Conservation (phyloP, 2,329 filamentous ascomycete species). For the Exophiala sp. region DNA sequence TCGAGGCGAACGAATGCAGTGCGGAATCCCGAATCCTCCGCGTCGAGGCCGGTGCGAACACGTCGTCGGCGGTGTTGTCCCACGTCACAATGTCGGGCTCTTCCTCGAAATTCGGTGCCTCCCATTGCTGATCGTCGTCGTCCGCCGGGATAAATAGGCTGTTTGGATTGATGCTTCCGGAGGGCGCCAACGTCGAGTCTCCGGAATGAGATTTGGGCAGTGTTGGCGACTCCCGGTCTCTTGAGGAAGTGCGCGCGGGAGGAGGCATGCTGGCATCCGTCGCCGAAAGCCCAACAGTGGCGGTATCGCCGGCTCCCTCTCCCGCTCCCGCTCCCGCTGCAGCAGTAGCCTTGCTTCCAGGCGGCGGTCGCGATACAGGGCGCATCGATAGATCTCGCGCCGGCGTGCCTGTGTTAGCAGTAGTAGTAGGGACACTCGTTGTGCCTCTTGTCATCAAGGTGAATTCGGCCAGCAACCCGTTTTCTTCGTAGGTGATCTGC, state of each 20-base stretch:
- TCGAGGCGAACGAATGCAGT: slow-evolving; percentile 26
- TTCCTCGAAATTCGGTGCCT: slow-evolving; percentile 51
- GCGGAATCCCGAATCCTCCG: slow-evolving; percentile 35
- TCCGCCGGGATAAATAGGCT: slow-evolving; percentile 56
- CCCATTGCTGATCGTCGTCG: slow-evolving; percentile 53
- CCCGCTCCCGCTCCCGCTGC: neutral
- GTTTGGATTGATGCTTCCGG: slow-evolving; percentile 47
- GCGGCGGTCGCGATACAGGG: slow-evolving; percentile 33
- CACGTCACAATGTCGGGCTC: slow-evolving; percentile 38
- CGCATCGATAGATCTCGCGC: slow-evolving; percentile 39
- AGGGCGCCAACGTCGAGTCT: slow-evolving; percentile 32
- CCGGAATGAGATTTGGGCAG: slow-evolving; percentile 17
- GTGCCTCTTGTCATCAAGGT: slow-evolving; percentile 61
- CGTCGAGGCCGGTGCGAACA: slow-evolving; percentile 34
- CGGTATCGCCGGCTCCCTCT: slow-evolving; percentile 1
- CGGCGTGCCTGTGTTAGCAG: slow-evolving; percentile 34
- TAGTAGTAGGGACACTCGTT: slow-evolving; percentile 38
- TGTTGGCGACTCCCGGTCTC: slow-evolving; percentile 21
- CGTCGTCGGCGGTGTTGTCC: slow-evolving; percentile 59
- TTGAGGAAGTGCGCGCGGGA: slow-evolving; percentile 20
- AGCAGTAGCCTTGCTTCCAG: slow-evolving; percentile 11
- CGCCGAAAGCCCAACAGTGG: slow-evolving; percentile 3
- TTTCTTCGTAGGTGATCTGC: slow-evolving; percentile 54
- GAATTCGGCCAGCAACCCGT: slow-evolving; percentile 54
- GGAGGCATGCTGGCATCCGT: slow-evolving; percentile 25